Evolutionary conservation across 176 grass and related monocot genomes (phyloP).

Genomic region (Carex pumila): DNA sequence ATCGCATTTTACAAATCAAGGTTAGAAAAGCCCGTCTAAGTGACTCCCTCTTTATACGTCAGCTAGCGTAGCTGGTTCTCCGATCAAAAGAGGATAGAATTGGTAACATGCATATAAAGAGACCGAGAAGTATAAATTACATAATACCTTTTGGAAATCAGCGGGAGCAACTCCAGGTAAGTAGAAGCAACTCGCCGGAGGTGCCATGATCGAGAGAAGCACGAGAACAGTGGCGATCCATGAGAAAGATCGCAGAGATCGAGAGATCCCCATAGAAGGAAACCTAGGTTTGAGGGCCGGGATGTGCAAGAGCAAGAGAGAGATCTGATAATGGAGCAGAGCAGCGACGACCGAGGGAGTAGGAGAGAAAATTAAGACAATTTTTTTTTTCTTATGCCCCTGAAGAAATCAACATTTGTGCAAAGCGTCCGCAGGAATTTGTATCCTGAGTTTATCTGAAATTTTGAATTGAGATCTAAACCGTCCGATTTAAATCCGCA

Average conservation of each 20-base stretch:
- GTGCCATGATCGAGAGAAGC: slow-evolving; percentile 7
- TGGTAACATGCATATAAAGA: not conserved
- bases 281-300: slow-evolving; percentile 10
- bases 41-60: not conserved
- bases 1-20: not conserved
- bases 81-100: not conserved
- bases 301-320: not conserved
- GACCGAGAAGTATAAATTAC: too few relatives aligned
- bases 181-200: slow-evolving; percentile 49
- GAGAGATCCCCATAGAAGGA: slow-evolving; percentile 11
- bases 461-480: too few relatives aligned
- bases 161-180: slow-evolving; percentile 75
- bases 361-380: not conserved
- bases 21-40: not conserved
- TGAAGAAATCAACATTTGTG: not conserved
- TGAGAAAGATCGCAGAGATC: slow-evolving; percentile 15
- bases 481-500: too few relatives aligned
- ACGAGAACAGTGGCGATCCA: slow-evolving; percentile 8
- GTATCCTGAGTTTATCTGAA: too few relatives aligned
- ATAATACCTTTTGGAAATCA: slow-evolving; percentile 62
- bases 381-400: not conserved
- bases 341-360: slow-evolving; percentile 8
- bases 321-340: slow-evolving; percentile 22
- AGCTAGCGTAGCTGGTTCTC: not conserved
- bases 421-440: not conserved